Conservation (phyloP, 2,329 filamentous ascomycete genomes). For the Bisporella sp. region DNA sequence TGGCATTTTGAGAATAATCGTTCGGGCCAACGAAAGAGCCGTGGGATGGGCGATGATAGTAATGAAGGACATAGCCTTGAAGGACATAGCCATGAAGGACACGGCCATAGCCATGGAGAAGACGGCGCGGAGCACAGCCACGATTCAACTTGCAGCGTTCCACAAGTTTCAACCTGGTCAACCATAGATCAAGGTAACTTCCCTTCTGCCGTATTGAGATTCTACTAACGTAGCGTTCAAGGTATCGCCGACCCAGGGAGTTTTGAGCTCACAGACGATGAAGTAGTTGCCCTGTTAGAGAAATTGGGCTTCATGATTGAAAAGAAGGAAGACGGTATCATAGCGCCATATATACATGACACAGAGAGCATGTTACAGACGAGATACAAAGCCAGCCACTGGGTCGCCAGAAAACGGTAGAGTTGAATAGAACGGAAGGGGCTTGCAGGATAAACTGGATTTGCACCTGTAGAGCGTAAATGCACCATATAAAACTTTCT, state of each 20-base stretch:
- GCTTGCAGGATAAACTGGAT: too few species aligned
- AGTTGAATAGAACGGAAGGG: too few species aligned
- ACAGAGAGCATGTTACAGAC: conserved; percentile 78
- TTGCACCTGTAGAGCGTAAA: too few species aligned
- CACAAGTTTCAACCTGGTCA: too few species aligned
- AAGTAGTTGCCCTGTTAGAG: conserved; percentile 71
- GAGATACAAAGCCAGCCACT: conserved; percentile 72
- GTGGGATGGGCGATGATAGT: background rate
- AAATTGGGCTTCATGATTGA: conserved; percentile 72
- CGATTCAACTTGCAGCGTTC: too few species aligned
- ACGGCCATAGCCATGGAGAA: conserved; percentile 31
- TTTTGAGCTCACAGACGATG: conserved; percentile 84
- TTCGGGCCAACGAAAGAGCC: conserved; percentile 32
- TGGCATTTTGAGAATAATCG: conserved; percentile 90
- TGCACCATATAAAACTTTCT: conserved; percentile 2
- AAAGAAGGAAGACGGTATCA: conserved; percentile 48
- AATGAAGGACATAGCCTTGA: conserved; percentile 36
- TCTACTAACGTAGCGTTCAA: conserved; percentile 16
- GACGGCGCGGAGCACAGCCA: conserved; percentile 35
- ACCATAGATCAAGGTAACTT: too few species aligned
- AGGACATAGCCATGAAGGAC: conserved; percentile 38
- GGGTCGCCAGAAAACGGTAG: conserved; percentile 71
- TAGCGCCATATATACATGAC: conserved; percentile 84
- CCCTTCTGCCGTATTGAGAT: too few species aligned
- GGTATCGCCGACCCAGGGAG: conserved; percentile 86